These are phyloP conservation scores for Cinnamomum micranthum DNA, from an alignment of 164 flowering plant species.

Conservation along the genomic window DNA sequence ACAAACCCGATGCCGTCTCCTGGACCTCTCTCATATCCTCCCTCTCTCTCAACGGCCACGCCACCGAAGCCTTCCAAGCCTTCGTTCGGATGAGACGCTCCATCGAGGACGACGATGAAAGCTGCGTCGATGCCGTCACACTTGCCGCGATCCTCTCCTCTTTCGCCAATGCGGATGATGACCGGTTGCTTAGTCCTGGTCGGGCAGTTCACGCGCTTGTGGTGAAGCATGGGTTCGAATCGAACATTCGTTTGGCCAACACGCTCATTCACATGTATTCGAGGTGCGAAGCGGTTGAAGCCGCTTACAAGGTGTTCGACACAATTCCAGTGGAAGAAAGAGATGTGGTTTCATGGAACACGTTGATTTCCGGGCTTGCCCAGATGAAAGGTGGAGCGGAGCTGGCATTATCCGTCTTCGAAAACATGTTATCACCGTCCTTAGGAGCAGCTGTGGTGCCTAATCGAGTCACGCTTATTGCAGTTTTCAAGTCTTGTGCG, in stretches of 20 bases:
- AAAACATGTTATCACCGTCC: constrained; percentile 13
- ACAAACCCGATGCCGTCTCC: constrained; percentile 15
- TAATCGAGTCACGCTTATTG: constrained; percentile 20
- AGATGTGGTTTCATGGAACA: constrained; percentile 31
- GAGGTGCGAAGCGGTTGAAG: constrained; percentile 5
- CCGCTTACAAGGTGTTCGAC: constrained; percentile 17
- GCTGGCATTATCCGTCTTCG: constrained; percentile 20
- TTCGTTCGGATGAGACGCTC: constrained; percentile 17
- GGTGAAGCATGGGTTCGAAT: constrained; percentile 21
- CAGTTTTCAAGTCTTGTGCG: constrained; percentile 18
- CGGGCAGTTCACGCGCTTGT: constrained; percentile 17
- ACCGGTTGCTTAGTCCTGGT: constrained; percentile 2
- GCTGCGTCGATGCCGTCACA: constrained; percentile 13
- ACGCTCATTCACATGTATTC: constrained; percentile 26
- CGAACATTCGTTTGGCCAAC: constrained; percentile 15
- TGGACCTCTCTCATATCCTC: constrained; percentile 27
- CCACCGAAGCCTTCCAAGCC: constrained; percentile 9
- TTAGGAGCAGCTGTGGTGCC: constrained; percentile 9
- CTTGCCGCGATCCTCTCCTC: constrained; percentile 19
- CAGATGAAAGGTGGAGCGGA: constrained; percentile 8
- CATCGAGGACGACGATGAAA: not conserved
- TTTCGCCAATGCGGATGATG: not conserved
- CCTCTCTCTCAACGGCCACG: constrained; percentile 7
- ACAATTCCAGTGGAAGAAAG: constrained; percentile 5
- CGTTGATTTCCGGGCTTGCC: constrained; percentile 20